A percentile compares a stretch with the other conserved stretches of the same genome.
Conservation (phyloP, 164 flowering plant genomes). For the Liquidambar formosana region DNA sequence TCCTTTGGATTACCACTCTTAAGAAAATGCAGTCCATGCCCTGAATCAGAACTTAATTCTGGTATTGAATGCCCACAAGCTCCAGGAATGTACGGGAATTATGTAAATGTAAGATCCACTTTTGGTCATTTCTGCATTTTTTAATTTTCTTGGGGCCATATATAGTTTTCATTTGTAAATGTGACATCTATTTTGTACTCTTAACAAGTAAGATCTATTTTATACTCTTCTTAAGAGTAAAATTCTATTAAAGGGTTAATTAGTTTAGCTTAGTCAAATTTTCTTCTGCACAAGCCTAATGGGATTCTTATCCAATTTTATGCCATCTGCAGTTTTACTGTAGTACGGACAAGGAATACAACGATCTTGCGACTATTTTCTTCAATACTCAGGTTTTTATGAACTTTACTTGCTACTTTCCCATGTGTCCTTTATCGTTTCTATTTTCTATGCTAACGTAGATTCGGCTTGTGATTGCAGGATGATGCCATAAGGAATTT, state of each 20-base stretch:
- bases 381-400: conserved; percentile 89
- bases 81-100: conserved; percentile 97
- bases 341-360: conserved; percentile 76
- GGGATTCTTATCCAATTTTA: not conserved
- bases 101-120: conserved; percentile 81
- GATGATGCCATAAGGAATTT: conserved; percentile 98
- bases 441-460: conserved; percentile 1
- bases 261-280: not conserved
- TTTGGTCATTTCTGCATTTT: not conserved
- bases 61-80: conserved; percentile 85
- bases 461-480: conserved; percentile 41
- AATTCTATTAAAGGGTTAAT: too few relatives aligned
- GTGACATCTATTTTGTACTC: not conserved
- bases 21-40: conserved; percentile 91
- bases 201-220: too few relatives aligned
- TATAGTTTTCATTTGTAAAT: not conserved
- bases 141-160: not conserved
- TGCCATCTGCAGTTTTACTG: conserved; percentile 74
- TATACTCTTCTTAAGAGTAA: too few relatives aligned
- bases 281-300: not conserved
- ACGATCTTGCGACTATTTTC: conserved; percentile 97
- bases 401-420: conserved; percentile 3
- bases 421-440: not conserved
- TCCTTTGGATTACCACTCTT: conserved; percentile 94
- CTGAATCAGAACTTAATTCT: conserved; percentile 60